Conservation (phyloP, 345 rosid genomes). For the Boechera stricta region DNA sequence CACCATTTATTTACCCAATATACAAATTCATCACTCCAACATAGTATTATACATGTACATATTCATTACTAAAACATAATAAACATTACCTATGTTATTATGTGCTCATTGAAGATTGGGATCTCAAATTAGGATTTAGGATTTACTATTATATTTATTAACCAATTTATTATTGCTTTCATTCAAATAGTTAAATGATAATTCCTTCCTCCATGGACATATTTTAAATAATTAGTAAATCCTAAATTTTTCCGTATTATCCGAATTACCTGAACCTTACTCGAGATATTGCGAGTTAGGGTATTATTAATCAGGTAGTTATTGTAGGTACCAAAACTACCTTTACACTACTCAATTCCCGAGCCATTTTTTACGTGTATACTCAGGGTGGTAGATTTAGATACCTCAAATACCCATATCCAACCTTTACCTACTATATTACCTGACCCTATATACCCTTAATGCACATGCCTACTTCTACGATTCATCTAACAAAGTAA, state of each 20-base stretch:
- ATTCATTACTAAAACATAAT: not conserved
- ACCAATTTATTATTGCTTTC: not conserved
- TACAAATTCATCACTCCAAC: not conserved
- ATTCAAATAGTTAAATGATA: not conserved
- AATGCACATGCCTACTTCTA: not conserved
- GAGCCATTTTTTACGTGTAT: not conserved
- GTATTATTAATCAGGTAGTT: not conserved
- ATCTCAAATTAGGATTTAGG: not conserved
- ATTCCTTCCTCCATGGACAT: not conserved
- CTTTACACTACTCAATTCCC: not conserved
- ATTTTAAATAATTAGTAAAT: not conserved
- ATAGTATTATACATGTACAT: not conserved
- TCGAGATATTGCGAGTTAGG: not conserved
- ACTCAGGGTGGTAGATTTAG: not conserved
- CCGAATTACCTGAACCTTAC: not conserved
- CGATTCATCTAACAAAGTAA: conserved; percentile 8
- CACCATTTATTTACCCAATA: not conserved
- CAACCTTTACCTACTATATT: not conserved
- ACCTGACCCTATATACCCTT: not conserved
- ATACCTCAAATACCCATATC: not conserved
- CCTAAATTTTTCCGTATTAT: not conserved
- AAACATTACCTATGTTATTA: not conserved
- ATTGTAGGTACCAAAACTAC: not conserved
- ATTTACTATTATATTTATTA: not conserved
- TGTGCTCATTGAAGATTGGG: not conserved